Conservation (phyloP, 1,284 basidiomycete species). For the Paramarasmius palmivorus region DNA sequence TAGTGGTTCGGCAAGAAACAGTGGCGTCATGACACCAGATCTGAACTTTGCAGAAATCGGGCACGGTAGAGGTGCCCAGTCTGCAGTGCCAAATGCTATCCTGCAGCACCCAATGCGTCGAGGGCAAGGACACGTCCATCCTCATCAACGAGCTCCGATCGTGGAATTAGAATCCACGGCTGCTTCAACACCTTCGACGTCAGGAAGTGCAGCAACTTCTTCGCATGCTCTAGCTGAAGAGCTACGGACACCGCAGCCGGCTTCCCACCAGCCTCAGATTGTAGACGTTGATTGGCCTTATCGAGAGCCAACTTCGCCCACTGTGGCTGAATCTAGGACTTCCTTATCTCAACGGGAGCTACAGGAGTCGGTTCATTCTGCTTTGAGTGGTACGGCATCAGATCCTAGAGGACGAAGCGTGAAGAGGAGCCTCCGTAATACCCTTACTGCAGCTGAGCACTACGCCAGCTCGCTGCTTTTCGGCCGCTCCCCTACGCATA, state of each 20-base stretch:
- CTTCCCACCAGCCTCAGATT: background rate
- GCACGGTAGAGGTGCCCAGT: conserved; percentile 60
- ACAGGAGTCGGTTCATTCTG: conserved; percentile 43
- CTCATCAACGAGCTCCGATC: conserved; percentile 20
- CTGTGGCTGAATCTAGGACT: background rate
- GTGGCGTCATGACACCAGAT: conserved; percentile 69
- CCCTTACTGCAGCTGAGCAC: conserved; percentile 66
- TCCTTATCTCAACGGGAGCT: conserved; percentile 27
- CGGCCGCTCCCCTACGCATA: conserved; percentile 34
- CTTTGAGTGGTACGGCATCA: conserved; percentile 28
- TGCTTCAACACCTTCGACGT: background rate
- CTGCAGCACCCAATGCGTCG: conserved; percentile 17
- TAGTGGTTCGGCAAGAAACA: conserved; percentile 39
- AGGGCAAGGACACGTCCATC: conserved; percentile 14
- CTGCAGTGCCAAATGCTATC: conserved; percentile 14
- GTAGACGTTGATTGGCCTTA: conserved; percentile 30
- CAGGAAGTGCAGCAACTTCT: background rate
- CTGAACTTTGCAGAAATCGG: conserved; percentile 76
- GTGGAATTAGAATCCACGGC: conserved; percentile 16
- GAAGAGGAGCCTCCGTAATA: conserved; percentile 63
- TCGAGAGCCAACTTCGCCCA: conserved; percentile 28
- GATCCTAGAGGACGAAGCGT: conserved; percentile 54
- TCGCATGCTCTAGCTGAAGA: background rate
- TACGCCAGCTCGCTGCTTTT: conserved; percentile 66
- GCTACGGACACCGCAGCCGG: background rate